Conservation (phyloP, 495 filamentous ascomycete species). For the Cercophora samala region DNA sequence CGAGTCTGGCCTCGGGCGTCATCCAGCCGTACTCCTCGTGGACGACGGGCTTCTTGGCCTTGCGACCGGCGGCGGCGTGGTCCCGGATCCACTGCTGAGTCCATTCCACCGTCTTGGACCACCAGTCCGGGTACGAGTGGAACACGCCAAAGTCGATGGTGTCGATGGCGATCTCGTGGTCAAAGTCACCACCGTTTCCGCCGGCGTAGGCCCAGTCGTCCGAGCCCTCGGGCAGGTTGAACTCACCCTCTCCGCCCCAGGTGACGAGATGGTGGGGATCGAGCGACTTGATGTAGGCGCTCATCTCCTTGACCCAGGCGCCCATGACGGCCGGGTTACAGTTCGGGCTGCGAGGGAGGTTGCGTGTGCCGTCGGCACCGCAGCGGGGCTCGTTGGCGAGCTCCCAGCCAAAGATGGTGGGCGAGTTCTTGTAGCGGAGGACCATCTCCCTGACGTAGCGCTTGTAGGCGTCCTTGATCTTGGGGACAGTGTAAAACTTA, state of each 20-base stretch:
- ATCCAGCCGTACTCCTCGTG: conserved; percentile 65
- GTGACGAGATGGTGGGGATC: conserved; percentile 52
- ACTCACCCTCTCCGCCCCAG: conserved; percentile 51
- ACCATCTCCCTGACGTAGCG: conserved; percentile 50
- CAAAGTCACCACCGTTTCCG: conserved; percentile 62
- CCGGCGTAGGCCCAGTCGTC: conserved; percentile 59
- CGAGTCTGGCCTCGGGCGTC: conserved; percentile 40
- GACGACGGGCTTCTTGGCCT: conserved; percentile 62
- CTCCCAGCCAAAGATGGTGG: conserved; percentile 54
- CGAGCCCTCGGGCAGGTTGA: conserved; percentile 32
- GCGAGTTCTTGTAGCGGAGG: conserved; percentile 47
- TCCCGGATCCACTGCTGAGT: conserved; percentile 59
- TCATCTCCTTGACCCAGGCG: conserved; percentile 46
- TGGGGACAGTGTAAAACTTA: conserved; percentile 44
- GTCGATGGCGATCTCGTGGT: conserved; percentile 52
- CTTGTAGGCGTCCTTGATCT: conserved; percentile 48
- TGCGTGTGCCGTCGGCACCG: conserved; percentile 38
- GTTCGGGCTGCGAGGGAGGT: conserved; percentile 42
- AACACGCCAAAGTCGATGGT: conserved; percentile 66
- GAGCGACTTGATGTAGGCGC: conserved; percentile 49
- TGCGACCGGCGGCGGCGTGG: conserved; percentile 54
- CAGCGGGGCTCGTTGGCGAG: conserved; percentile 55
- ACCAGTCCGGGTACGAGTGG: conserved; percentile 61
- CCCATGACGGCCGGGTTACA: conserved; percentile 44
- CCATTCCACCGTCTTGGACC: conserved; percentile 41